phyloP scores from a whole-genome alignment of 305 asterid genomes.

The Stenogyne calaminthoides region DNA sequence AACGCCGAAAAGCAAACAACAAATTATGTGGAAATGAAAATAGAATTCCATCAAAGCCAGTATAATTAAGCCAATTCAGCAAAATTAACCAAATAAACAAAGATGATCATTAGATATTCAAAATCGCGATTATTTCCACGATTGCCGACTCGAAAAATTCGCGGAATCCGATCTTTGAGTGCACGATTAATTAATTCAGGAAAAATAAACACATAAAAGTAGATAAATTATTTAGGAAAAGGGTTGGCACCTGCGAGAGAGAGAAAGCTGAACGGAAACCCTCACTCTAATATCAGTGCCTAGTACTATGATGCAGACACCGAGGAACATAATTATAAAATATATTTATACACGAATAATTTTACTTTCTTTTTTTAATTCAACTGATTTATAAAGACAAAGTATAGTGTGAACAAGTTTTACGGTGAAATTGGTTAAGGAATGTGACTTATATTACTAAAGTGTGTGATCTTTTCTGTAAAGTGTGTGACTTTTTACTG shows the following conservation, averaged over 20 bases:
- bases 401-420: no score
- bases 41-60: background rate
- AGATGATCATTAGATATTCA: background rate
- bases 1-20: background rate
- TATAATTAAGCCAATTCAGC: slow-evolving; percentile 3
- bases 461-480: no score
- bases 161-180: background rate
- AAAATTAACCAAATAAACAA: slow-evolving; percentile 6
- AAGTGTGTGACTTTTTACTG: no score
- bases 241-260: background rate
- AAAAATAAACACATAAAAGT: background rate
- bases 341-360: no score
- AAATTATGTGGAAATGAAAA: background rate
- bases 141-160: slow-evolving; percentile 17
- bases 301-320: no score
- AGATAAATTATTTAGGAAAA: background rate
- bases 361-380: no score
- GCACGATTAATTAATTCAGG: background rate
- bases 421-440: no score
- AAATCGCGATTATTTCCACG: slow-evolving; percentile 8
- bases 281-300: no score
- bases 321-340: no score
- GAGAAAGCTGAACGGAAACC: background rate
- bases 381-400: no score
- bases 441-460: no score